Evolutionary conservation across 1,284 basidiomycete species (phyloP), one percentile per base, ranked within the genome.

Genomic region (Filobasidium uniguttulatum): DNA sequence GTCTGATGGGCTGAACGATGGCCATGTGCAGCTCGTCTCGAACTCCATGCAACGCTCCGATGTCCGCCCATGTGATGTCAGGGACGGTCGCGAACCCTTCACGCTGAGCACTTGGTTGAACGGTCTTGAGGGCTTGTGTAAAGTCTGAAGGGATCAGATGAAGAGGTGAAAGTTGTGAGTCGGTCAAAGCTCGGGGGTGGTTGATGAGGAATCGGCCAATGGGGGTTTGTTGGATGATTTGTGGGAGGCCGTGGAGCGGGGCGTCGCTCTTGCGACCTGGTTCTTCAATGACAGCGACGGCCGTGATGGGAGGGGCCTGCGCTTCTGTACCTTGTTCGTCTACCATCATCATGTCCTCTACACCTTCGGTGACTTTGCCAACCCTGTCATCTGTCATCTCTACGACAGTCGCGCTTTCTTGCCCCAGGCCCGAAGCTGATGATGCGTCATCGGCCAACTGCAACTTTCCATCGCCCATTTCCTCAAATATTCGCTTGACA

Each of bases 51-150:
- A 97, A 73, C 0, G 93, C 93, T n/a, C 94, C 94, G 34, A 98
- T 77, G 61, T 97, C 90, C 1, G 82, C 75, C 90, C 93, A 98
- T 0, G 85, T 85, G 0, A 97, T 87, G 60, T 93, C 87, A 0
- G 94, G 93, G 0, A 96, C 84, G 0, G 91, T 97, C 2, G 93
- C 83, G 59, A 98, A 98, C 3, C 94, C 94, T 73, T 98, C 93
- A 47, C 93, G 83, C 65, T 93, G 93, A 6, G 91, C 89, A 0
- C 89, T 94, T 0, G 93, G 93, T 64, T 97, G 93, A 0, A 96
- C 81, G 36, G 87, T 77, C 51, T 79, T 77, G 15, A 97, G 76
- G 0, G 93, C 91, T 1, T 73, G 69, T 3, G 69, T 70, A 63
- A 98, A 98, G 67, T 94, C 90, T 0, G 72, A 63, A 17, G 79